Evolutionary conservation across 768 basidiomycete genomes (phyloP).

Genomic region (Pulveroboletus sp.): DNA sequence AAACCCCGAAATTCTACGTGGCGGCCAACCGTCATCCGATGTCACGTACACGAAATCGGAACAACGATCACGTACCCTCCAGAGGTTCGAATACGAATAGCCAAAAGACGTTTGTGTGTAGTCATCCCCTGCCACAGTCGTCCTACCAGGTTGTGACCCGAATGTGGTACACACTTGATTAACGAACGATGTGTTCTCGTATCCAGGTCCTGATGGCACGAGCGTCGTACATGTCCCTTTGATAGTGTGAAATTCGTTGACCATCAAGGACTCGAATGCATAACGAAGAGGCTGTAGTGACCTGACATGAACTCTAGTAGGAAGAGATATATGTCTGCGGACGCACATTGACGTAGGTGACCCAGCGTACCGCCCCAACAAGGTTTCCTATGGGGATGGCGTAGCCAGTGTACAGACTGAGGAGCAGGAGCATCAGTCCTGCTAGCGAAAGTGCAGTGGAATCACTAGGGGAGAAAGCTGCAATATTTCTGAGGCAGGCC

Average conservation of each 20-base stretch:
- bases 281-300: slow-evolving; percentile 30
- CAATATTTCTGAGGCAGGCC: slow-evolving; percentile 64
- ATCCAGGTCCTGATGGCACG: slow-evolving; percentile 32
- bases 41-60: background rate
- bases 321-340: slow-evolving; percentile 34
- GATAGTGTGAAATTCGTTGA: slow-evolving; percentile 46
- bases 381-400: slow-evolving; percentile 24
- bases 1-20: slow-evolving; percentile 39
- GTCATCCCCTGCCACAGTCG: slow-evolving; percentile 37
- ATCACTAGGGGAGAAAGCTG: slow-evolving; percentile 49
- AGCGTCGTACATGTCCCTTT: slow-evolving; percentile 34
- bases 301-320: slow-evolving; percentile 28
- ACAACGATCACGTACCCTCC: slow-evolving; percentile 33
- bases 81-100: slow-evolving; percentile 27
- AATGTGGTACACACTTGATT: slow-evolving; percentile 42
- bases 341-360: slow-evolving; percentile 18
- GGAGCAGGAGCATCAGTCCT: slow-evolving; percentile 32
- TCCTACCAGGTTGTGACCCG: slow-evolving; percentile 38
- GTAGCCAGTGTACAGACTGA: slow-evolving; percentile 43
- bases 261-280: slow-evolving; percentile 29
- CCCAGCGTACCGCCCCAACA: slow-evolving; percentile 13
- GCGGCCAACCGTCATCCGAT: background rate
- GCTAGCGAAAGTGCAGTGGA: slow-evolving; percentile 42
- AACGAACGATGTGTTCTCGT: slow-evolving; percentile 27
- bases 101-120: slow-evolving; percentile 35